Conservation (phyloP, 2,329 filamentous ascomycete species). For the Pleurostoma richardsiae region DNA sequence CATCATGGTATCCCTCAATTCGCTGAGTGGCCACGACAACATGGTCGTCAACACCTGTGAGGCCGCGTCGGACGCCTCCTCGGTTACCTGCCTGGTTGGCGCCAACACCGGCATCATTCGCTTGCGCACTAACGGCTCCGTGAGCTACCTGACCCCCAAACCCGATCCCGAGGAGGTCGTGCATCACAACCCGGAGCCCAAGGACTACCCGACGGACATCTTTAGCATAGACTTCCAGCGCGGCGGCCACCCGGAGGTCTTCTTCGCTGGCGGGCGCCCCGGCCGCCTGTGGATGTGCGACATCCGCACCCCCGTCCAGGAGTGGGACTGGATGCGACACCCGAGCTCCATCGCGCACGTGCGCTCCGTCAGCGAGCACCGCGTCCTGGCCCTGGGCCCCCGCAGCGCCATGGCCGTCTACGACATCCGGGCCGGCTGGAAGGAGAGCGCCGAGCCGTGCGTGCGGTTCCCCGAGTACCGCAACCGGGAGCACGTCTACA, state of each 20-base stretch:
- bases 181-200: background rate
- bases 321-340: conserved; percentile 20
- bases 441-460: conserved; percentile 24
- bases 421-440: conserved; percentile 42
- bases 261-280: conserved; percentile 48
- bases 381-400: conserved; percentile 49
- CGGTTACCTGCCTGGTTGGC: conserved; percentile 40
- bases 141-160: conserved; percentile 19
- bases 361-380: conserved; percentile 39
- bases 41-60: conserved; percentile 30
- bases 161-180: background rate
- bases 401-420: conserved; percentile 46
- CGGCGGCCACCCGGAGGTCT: conserved; percentile 31
- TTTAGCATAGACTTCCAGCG: conserved; percentile 44
- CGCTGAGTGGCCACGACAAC: conserved; percentile 1
- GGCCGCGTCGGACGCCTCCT: conserved; percentile 31
- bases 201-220: conserved; percentile 24
- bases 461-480: conserved; percentile 43
- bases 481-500: conserved; percentile 41
- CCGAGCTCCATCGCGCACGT: conserved; percentile 43
- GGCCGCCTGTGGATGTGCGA: conserved; percentile 13
- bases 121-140: conserved; percentile 22
- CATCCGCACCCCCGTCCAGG: background rate
- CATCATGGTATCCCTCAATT: no score
- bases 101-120: conserved; percentile 41